Evolutionary conservation across 176 grass and related monocot genomes (phyloP).

Genomic region (Carex pumila): DNA sequence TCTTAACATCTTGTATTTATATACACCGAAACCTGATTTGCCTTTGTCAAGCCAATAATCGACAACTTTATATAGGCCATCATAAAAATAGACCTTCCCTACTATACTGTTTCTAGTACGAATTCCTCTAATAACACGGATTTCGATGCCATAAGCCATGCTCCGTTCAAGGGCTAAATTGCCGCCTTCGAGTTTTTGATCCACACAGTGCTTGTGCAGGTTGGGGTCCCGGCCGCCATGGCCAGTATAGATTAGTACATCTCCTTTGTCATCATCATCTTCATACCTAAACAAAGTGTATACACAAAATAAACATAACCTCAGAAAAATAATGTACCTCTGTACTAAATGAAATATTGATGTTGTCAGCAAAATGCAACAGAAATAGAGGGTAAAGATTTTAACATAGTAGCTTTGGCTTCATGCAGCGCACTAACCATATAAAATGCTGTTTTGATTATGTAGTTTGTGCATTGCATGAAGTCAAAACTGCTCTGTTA

Average conservation of each 20-base stretch:
- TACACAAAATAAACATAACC: background rate
- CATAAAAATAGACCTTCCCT: slow-evolving; percentile 87
- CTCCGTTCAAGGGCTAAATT: slow-evolving; percentile 91
- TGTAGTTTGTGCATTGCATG: too few relatives aligned
- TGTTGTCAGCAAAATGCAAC: background rate
- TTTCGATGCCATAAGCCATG: slow-evolving; percentile 93
- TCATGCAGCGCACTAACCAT: too few relatives aligned
- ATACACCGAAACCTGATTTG: slow-evolving; percentile 82
- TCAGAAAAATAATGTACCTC: background rate
- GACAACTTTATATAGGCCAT: slow-evolving; percentile 90
- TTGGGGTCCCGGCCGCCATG: slow-evolving; percentile 82
- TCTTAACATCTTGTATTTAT: slow-evolving; percentile 85
- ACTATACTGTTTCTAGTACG: slow-evolving; percentile 36
- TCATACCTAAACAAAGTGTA: slow-evolving; percentile 39
- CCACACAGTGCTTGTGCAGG: slow-evolving; percentile 56
- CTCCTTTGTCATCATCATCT: slow-evolving; percentile 86
- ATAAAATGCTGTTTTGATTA: too few relatives aligned
- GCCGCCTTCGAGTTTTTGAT: slow-evolving; percentile 78
- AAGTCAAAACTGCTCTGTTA: too few relatives aligned
- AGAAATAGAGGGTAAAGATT: background rate
- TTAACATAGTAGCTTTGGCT: too few relatives aligned
- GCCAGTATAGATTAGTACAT: slow-evolving; percentile 82
- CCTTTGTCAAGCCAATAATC: slow-evolving; percentile 78
- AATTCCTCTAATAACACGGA: slow-evolving; percentile 76
- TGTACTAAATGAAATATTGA: background rate